Evolutionary conservation across 208 protist genomes (phyloP).

Genomic region (Crithidia sp.): DNA sequence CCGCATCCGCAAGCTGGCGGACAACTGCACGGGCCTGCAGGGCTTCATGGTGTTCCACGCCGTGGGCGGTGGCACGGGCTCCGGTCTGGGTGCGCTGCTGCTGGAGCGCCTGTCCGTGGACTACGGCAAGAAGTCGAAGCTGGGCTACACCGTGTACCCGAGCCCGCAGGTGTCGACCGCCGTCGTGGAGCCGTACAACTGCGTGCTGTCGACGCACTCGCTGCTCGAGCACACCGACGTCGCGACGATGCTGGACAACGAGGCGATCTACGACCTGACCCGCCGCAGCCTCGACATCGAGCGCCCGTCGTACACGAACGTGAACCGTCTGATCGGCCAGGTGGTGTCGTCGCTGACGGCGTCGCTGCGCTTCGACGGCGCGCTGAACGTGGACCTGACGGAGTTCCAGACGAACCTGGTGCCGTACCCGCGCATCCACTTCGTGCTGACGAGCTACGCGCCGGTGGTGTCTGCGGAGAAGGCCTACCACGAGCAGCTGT

Average conservation of each 20-base stretch:
- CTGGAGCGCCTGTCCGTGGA: slow-evolving; percentile 94
- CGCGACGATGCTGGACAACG: slow-evolving; percentile 96
- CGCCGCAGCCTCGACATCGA: no score
- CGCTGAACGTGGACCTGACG: no score
- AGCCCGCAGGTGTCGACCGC: slow-evolving; percentile 96
- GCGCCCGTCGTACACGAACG: no score
- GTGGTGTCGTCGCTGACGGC: no score
- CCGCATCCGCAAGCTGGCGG: slow-evolving; percentile 78
- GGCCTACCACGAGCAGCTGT: no score
- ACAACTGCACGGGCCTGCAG: slow-evolving; percentile 96
- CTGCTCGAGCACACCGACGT: slow-evolving; percentile 96
- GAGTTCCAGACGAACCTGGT: no score
- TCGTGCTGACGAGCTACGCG: no score
- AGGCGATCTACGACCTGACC: slow-evolving; percentile 81
- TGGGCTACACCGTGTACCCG: slow-evolving; percentile 96
- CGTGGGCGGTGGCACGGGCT: slow-evolving; percentile 99
- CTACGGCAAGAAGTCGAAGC: slow-evolving; percentile 97
- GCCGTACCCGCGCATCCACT: no score
- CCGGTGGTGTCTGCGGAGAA: no score
- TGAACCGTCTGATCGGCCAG: no score
- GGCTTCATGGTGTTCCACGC: slow-evolving; percentile 99
- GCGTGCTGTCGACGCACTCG: slow-evolving; percentile 94
- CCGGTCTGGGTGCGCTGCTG: slow-evolving; percentile 97
- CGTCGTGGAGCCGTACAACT: slow-evolving; percentile 98
- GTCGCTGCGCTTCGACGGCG: no score